A percentile compares a stretch with the other conserved stretches of the same genome.
These are phyloP conservation scores for Dentipellis sp. DNA, from an alignment of 768 basidiomycete species.

Conservation along the genomic window DNA sequence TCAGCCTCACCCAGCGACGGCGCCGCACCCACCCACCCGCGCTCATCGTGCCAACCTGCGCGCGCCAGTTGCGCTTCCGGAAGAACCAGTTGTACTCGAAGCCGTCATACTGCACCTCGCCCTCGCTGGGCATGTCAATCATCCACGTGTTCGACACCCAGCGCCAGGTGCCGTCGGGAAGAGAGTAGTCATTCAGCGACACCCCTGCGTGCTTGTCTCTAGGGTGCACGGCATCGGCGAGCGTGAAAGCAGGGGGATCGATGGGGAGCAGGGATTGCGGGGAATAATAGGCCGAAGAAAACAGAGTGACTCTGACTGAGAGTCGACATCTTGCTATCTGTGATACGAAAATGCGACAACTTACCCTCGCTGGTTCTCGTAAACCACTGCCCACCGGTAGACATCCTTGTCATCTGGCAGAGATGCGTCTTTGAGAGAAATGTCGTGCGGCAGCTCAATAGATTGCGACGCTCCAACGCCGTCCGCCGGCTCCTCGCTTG, in stretches of 20 bases:
- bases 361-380: conserved; percentile 81
- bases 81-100: conserved; percentile 85
- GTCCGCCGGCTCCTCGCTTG: too few relatives aligned
- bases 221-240: conserved; percentile 30
- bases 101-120: conserved; percentile 73
- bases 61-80: conserved; percentile 54
- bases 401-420: conserved; percentile 30
- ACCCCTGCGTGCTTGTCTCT: conserved; percentile 40
- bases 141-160: conserved; percentile 81
- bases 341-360: background rate
- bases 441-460: too few relatives aligned
- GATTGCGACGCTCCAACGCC: too few relatives aligned
- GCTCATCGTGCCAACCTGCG: conserved; percentile 48
- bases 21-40: conserved; percentile 70
- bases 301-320: conserved; percentile 43
- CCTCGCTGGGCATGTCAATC: conserved; percentile 81
- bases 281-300: conserved; percentile 70
- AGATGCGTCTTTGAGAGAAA: too few relatives aligned
- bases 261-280: conserved; percentile 55
- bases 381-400: conserved; percentile 71
- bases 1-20: conserved; percentile 75
- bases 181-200: conserved; percentile 52
- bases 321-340: background rate
- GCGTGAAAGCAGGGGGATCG: conserved; percentile 69
- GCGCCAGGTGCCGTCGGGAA: conserved; percentile 73